phyloP scores from a whole-genome alignment of 2,329 filamentous ascomycete genomes.

The Akanthomyces dipterigenus region DNA sequence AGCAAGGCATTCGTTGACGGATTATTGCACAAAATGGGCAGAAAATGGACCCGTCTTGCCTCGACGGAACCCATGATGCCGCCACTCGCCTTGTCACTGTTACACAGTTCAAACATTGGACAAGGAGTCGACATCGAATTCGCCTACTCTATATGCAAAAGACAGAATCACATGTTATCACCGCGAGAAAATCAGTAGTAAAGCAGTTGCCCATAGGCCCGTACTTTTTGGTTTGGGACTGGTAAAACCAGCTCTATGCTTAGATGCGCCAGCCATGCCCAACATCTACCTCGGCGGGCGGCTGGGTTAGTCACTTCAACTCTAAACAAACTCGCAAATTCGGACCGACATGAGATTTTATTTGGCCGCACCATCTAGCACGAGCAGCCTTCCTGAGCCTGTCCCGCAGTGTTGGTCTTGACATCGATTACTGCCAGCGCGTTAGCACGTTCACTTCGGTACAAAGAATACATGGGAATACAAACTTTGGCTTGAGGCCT shows the following conservation, averaged over 20 bases:
- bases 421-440: constrained; percentile 74
- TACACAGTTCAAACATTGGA: no score
- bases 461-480: constrained; percentile 18
- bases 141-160: no score
- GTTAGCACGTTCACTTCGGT: constrained; percentile 18
- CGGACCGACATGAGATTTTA: background rate
- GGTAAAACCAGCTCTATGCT: constrained; percentile 11
- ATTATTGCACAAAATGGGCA: no score
- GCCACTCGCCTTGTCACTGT: no score
- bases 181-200: no score
- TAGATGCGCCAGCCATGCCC: constrained; percentile 6
- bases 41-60: no score
- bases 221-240: constrained; percentile 7
- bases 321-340: background rate
- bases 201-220: no score
- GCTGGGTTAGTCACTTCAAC: background rate
- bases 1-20: no score
- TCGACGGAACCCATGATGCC: no score
- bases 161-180: no score
- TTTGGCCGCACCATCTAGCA: constrained; percentile 22
- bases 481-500: constrained; percentile 70
- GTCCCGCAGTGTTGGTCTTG: constrained; percentile 67
- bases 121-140: no score
- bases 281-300: background rate
- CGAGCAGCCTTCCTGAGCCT: constrained; percentile 64